phyloP scores from a whole-genome alignment of 2,329 filamentous ascomycete species.

The Botrytis galanthina region DNA sequence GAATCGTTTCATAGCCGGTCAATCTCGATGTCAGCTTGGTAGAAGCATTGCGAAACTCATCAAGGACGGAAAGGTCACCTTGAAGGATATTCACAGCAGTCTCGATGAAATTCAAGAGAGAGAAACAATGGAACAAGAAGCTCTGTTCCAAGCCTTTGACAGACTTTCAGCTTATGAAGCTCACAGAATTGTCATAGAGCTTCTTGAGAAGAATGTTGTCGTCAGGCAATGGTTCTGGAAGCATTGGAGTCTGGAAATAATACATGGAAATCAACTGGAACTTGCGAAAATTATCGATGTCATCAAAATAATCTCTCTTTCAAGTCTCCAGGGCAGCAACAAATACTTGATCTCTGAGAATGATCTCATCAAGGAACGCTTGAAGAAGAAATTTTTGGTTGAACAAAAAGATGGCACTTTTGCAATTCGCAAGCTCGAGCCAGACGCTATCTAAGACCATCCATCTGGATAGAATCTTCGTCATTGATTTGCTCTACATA shows the following conservation, averaged over 20 bases:
- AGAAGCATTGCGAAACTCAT: neutral
- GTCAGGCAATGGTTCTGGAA: neutral
- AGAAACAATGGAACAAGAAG: accelerated
- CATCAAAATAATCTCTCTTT: accelerated
- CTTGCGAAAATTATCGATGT: accelerated
- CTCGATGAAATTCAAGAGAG: neutral
- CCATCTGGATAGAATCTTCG: too few species aligned
- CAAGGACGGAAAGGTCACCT: neutral
- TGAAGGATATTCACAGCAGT: neutral
- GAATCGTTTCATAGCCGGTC: accelerated
- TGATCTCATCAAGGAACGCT: accelerated
- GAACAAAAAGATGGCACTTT: neutral
- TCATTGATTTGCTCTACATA: too few species aligned
- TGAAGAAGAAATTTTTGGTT: neutral
- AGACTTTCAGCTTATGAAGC: accelerated
- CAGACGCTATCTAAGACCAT: too few species aligned
- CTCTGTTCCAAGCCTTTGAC: accelerated
- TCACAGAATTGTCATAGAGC: accelerated
- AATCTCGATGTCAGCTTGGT: neutral
- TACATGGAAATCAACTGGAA: neutral
- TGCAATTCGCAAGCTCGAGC: neutral
- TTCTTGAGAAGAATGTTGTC: neutral
- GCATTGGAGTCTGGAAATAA: neutral
- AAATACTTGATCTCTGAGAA: accelerated
- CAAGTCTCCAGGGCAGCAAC: accelerated